Percentiles rank a stretch among this genome's conserved stretches.
Evolutionary conservation across 225 moss, liverwort and hornwort genomes (phyloP).

Genomic region (Marchantia paleacea): DNA sequence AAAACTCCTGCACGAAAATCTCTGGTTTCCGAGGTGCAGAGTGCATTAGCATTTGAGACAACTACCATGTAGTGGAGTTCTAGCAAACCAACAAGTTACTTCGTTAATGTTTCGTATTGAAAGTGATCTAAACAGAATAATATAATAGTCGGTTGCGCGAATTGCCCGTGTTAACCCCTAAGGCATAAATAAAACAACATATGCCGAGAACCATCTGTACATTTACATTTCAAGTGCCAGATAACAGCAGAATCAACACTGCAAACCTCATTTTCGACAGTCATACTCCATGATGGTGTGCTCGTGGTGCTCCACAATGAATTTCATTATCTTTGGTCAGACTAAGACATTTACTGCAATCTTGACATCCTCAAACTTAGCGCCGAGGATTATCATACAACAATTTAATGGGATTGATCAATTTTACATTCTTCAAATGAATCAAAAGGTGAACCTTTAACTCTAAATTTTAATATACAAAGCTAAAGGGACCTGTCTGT

Average conservation of each 20-base stretch:
- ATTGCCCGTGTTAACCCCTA: too few relatives aligned
- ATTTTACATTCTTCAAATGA: constrained; percentile 29
- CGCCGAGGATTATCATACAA: constrained; percentile 21
- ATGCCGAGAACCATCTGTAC: not conserved
- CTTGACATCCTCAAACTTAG: constrained; percentile 14
- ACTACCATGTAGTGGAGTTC: too few relatives aligned
- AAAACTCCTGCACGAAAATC: too few relatives aligned
- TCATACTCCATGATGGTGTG: not conserved
- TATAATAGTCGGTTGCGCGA: too few relatives aligned
- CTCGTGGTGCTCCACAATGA: constrained; percentile 5
- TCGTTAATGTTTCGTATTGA: too few relatives aligned
- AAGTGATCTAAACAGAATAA: too few relatives aligned
- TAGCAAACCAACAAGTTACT: too few relatives aligned
- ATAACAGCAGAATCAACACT: not conserved
- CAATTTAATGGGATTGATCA: constrained; percentile 22
- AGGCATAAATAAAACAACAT: too few relatives aligned
- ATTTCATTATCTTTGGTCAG: constrained; percentile 9
- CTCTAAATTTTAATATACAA: constrained; percentile 35
- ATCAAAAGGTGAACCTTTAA: constrained; percentile 29
- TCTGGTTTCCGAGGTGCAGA: too few relatives aligned
- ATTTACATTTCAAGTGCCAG: not conserved
- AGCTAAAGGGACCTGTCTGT: constrained; percentile 20
- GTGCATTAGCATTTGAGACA: too few relatives aligned
- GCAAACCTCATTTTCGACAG: not conserved
- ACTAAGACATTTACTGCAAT: constrained; percentile 9